A percentile compares a stretch with the other conserved stretches of the same genome.
Conservation (phyloP, 495 filamentous ascomycete genomes). For the Xylaria acuta region DNA sequence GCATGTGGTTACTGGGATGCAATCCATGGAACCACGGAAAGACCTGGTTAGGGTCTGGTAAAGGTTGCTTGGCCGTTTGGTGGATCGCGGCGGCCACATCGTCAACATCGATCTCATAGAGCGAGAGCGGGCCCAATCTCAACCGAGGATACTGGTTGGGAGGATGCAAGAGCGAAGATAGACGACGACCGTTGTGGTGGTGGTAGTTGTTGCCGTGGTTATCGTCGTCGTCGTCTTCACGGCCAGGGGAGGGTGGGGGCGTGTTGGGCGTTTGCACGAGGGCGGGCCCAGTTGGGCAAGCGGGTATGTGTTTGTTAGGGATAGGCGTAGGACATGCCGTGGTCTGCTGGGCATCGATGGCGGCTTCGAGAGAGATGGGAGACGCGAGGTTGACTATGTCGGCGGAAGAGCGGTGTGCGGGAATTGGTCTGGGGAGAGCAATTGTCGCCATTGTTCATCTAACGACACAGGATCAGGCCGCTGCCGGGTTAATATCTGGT, state of each 20-base stretch:
- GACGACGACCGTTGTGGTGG: conserved; percentile 45
- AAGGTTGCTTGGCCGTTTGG: conserved; percentile 72
- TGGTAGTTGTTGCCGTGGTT: not conserved
- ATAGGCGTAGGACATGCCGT: conserved; percentile 59
- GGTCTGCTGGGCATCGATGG: conserved; percentile 49
- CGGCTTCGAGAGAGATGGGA: conserved; percentile 55
- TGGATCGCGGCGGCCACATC: conserved; percentile 75
- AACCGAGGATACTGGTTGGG: conserved; percentile 65
- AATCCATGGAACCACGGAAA: conserved; percentile 99
- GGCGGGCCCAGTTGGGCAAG: conserved; percentile 79
- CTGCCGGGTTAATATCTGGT: conserved; percentile 4
- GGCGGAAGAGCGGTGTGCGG: conserved; percentile 53
- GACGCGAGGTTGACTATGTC: conserved; percentile 55
- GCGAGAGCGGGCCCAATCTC: conserved; percentile 61
- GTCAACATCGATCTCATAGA: conserved; percentile 76
- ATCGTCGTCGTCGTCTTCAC: conserved; percentile 48
- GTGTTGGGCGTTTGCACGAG: conserved; percentile 66
- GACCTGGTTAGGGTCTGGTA: conserved; percentile 81
- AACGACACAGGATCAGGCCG: conserved; percentile 8
- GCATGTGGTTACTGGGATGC: conserved; percentile 87
- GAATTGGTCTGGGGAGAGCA: conserved; percentile 58
- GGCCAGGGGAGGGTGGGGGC: conserved; percentile 69
- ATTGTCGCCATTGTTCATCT: conserved; percentile 56
- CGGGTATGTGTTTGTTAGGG: conserved; percentile 89
- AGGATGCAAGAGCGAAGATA: conserved; percentile 73